Base-by-base conservation (phyloP, 306 rosid species). In the Vigna nakashimae region DNA sequence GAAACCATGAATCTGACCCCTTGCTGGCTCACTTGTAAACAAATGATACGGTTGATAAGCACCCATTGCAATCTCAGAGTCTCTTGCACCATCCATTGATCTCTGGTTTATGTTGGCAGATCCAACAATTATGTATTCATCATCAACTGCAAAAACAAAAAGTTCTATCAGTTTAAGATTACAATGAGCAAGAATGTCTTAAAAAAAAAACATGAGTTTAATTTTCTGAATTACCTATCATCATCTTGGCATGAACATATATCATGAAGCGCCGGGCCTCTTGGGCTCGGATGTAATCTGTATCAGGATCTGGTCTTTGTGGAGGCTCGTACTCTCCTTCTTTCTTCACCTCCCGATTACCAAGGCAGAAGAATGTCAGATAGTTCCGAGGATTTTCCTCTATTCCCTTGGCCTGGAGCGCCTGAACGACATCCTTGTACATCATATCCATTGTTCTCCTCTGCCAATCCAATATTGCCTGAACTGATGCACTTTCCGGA, bases 401-500 rank as follows among this genome's bases (percentile, higher is more conserved):
- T 42, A 80, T 84, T 9, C 90, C 91, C 69, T 84, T 82, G 34
- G 86, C 93, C 5, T 13, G 53, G 43, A 90, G 87, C 12, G 90
- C 89, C 65, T 75, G 24, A n/a, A 86, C 46, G 10, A 89, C 32
- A 67, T 90, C 93, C 58, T 82, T 90, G 79, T 90, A 90, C 93
- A 90, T 90, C 84, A 84, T 86, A 18, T 90, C 91, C 88, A 90
- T 78, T 34, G 93, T 90, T 68, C 93, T 90, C 83, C 82, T 90
- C 74, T 90, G 93, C 93, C 93, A 90, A 38, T 87, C 93, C 79
- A 90, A 78, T 84, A 90, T 90, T 11, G 93, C 91, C 79, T 90
- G 93, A 73, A 90, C 93, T 3, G 90, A 87, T 38, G 79, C 90
- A 71, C 88, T 84, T 60, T 87, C 93, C 1, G 93, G 91, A 4